Percentiles rank a stretch among this genome's conserved stretches.
Conservation (phyloP, 2,329 filamentous ascomycete genomes). For the Orbilia ellipsospora region DNA sequence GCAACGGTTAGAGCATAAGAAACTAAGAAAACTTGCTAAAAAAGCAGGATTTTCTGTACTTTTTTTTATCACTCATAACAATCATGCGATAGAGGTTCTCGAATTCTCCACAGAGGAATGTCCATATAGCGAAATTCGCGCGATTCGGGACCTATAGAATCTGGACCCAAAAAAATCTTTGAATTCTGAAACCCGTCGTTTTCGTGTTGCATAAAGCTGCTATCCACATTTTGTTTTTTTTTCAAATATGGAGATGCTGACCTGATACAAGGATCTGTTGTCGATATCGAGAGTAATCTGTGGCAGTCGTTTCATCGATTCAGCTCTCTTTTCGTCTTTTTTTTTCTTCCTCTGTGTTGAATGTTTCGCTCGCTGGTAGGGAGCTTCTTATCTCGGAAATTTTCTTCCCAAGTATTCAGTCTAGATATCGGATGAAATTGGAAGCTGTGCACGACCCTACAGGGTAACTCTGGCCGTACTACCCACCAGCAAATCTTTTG, state of each 20-base stretch:
- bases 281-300: constrained; percentile 36
- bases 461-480: background rate
- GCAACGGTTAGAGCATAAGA: constrained; percentile 38
- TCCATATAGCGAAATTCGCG: constrained; percentile 51
- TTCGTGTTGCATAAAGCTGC: constrained; percentile 53
- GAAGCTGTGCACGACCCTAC: constrained; percentile 7
- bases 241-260: constrained; percentile 36
- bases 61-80: constrained; percentile 49
- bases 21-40: constrained; percentile 10
- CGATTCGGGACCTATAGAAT: constrained; percentile 40
- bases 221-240: constrained; percentile 23
- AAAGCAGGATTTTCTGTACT: constrained; percentile 32
- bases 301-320: constrained; percentile 33
- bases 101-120: constrained; percentile 25
- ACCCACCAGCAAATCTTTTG: background rate
- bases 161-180: constrained; percentile 8
- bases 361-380: constrained; percentile 20
- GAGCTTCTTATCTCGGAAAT: constrained; percentile 54
- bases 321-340: background rate
- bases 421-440: constrained; percentile 54
- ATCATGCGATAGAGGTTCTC: constrained; percentile 1
- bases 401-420: constrained; percentile 28
- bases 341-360: background rate
- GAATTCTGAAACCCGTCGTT: constrained; percentile 46
- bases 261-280: constrained; percentile 44